Base-by-base conservation (phyloP, 2,329 filamentous ascomycete genomes). In the Sporothrix luriei region DNA sequence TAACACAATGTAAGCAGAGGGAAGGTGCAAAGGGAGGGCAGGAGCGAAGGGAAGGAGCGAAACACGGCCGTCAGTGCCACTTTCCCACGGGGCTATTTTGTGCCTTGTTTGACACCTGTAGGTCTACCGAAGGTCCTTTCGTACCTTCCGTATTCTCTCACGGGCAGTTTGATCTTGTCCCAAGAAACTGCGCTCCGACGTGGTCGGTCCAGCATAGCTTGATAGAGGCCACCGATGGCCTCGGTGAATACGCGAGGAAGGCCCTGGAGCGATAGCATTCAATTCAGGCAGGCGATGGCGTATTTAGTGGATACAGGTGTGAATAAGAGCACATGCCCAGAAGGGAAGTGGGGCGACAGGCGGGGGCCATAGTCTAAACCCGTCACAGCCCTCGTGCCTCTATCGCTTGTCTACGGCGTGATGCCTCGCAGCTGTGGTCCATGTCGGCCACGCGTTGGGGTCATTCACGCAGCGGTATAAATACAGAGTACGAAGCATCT, bases 261-360 rank as follows among this genome's bases (percentile, higher is more conserved):
- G 21, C 59, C 43, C 55, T 61, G 10, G 51, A 54, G 57, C n/a
- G 57, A 62, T 62, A 62, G 57, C 57, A 62, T 26, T 62, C 57
- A 62, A 61, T 43, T 62, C 38, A 62, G 61, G 43, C 61, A 33
- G 43, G 61, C 61, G 61, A 51, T 65, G 61, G 61, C 61, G 61
- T 65, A 65, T 49, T 49, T 65, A 51, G 57, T 46, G 57, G 57
- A 38, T 26, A 46, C 46, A 26, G 46, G 57, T 43, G 38, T 38
- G 38, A 62, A 51, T 21, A 48, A 64, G 38, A 62, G 40, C 59
- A 24, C 59, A 48, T 26, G 38, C 46, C 48, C 26, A 49, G 46
- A 65, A 65, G 61, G 43, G 61, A 65, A 65, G 61, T 62, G 57
- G 57, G 57, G 38, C 55, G 11, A 0, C 5, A 19, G 38, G 57